Conservation (phyloP, 208 protist species). For the Tritrichomonas foetus region DNA sequence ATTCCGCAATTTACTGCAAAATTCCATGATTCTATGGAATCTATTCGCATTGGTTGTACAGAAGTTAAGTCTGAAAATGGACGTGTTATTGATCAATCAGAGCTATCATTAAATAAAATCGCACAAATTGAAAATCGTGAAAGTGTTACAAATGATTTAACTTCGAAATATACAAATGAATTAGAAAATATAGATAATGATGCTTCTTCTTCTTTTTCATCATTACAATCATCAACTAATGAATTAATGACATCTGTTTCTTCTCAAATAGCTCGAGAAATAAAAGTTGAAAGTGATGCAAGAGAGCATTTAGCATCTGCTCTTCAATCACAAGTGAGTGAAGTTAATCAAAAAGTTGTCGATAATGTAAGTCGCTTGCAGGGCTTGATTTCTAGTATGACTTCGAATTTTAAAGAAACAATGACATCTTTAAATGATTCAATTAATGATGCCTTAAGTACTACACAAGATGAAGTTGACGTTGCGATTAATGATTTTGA, state of each 20-base stretch:
- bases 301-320: background rate
- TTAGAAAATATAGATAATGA: conserved; percentile 1
- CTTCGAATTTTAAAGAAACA: background rate
- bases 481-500: background rate
- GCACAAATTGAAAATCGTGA: background rate
- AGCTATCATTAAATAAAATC: background rate
- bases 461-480: background rate
- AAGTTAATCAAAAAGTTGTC: background rate
- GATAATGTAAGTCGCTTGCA: background rate
- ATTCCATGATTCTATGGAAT: background rate
- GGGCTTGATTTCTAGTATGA: background rate
- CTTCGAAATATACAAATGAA: background rate
- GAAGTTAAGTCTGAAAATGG: background rate
- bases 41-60: background rate
- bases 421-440: background rate
- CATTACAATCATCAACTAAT: background rate
- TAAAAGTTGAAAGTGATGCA: background rate
- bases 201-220: background rate
- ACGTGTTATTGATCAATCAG: background rate
- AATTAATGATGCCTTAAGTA: background rate
- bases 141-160: background rate
- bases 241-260: background rate
- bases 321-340: background rate
- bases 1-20: background rate
- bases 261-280: background rate